Evolutionary conservation across 768 basidiomycete species (phyloP), one percentile per base, ranked within the genome.

Genomic region (Lentinula aciculospora): DNA sequence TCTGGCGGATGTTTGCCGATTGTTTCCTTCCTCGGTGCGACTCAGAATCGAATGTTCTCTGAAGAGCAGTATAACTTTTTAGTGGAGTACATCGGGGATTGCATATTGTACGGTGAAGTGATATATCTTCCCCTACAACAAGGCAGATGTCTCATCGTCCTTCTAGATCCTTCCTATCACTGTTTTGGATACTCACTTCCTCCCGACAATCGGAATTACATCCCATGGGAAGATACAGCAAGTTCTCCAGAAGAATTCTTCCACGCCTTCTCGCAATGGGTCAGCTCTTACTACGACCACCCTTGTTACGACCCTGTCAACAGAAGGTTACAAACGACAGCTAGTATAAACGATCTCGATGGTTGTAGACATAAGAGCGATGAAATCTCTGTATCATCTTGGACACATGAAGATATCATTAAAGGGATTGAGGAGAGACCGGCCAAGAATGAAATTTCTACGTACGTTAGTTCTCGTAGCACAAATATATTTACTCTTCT

Each of bases 101-200:
- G 58, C 5, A 57, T 65, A 21, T 31, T 65, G 2, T 64, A 65
- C 29, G 64, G 64, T 64, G 32, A 21, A n/a, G n/a, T 42, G n/a
- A 21, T 21, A 1, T 42, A n/a, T 42, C n/a, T 23, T 25, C 3
- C n/a, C 19, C 40, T 2, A 21, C 5, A 21, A 9, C 40, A 23
- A 34, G 13, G 13, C 32, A n/a, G 32, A 34, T 34, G n/a, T 17
- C 39, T 42, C 23, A 39, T 13, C 15, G 37, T 53, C 5, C 23
- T 17, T 32, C 19, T n/a, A 64, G 60, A 64, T 23, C 58, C 57
- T 23, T 53, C 60, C 19, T 37, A 53, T 40, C 37, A 59, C 8
- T 34, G 54, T 4, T 61, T 63, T 29, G 64, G 64, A 13, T 60
- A 61, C 36, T 37, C 42, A 9, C 53, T 49, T 4, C 63, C 62